Percentiles rank a stretch among this genome's conserved stretches.
These are phyloP conservation scores for Rhodotorula sp. DNA, from an alignment of 1,284 basidiomycete species.

Conservation along the genomic window DNA sequence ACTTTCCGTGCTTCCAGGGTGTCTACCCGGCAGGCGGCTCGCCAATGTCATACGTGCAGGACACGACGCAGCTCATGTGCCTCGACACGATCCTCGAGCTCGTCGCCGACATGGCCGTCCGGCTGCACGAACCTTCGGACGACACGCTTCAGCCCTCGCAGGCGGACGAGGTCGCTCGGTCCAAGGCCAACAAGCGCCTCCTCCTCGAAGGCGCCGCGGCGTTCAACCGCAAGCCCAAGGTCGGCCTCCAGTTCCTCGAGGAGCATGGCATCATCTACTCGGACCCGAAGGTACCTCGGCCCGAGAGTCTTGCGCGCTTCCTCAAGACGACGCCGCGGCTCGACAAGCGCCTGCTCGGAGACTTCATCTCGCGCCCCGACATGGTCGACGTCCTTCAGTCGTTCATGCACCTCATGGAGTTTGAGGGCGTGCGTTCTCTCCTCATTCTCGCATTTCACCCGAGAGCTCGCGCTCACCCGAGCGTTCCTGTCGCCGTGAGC, in stretches of 20 bases:
- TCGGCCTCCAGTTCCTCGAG: conserved; percentile 84
- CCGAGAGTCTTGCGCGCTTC: conserved; percentile 70
- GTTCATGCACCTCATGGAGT: conserved; percentile 88
- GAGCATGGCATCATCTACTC: conserved; percentile 74
- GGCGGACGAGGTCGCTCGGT: conserved; percentile 63
- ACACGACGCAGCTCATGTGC: conserved; percentile 80
- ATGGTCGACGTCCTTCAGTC: conserved; percentile 81
- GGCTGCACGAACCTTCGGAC: conserved; percentile 60
- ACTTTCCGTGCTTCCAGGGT: conserved; percentile 57
- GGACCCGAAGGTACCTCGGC: conserved; percentile 53
- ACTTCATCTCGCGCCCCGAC: conserved; percentile 88
- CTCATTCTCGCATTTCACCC: background rate
- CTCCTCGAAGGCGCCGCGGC: conserved; percentile 79
- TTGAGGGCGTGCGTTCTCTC: conserved; percentile 67
- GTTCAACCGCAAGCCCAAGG: conserved; percentile 96
- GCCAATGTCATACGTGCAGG: conserved; percentile 53
- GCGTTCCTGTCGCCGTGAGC: background rate
- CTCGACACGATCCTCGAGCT: conserved; percentile 85
- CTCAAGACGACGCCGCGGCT: conserved; percentile 81
- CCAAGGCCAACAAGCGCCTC: conserved; percentile 83
- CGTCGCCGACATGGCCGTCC: conserved; percentile 81
- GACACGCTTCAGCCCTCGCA: conserved; percentile 57
- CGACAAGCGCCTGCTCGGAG: conserved; percentile 92
- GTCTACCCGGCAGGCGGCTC: conserved; percentile 65
- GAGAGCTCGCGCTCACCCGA: background rate